phyloP scores from a whole-genome alignment of 768 basidiomycete species.

The Coprinellus aureogranulatus region DNA sequence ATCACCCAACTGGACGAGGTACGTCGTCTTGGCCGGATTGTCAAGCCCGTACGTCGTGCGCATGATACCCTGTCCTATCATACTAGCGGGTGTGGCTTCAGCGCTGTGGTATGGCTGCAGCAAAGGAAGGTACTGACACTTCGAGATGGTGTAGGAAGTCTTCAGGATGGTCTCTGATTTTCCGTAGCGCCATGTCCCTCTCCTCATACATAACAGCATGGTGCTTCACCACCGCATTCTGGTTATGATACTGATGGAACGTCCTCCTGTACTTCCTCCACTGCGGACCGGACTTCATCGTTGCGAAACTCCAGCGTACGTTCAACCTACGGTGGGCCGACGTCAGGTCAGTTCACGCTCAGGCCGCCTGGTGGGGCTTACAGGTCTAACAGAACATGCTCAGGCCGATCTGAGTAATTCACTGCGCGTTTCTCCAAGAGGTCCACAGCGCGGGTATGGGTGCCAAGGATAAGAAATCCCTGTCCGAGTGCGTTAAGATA shows the following conservation, averaged over 20 bases:
- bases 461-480: conserved; percentile 8
- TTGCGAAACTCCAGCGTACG: background rate
- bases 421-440: conserved; percentile 6
- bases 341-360: background rate
- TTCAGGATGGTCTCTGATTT: background rate
- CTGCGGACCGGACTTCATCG: conserved; percentile 18
- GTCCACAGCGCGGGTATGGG: background rate
- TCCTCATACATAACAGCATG: conserved; percentile 12
- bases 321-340: conserved; percentile 3
- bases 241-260: conserved; percentile 24
- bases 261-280: conserved; percentile 24
- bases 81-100: too few species aligned
- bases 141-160: background rate
- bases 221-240: conserved; percentile 11
- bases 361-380: background rate
- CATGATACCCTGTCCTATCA: background rate
- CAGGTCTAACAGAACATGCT: conserved; percentile 2
- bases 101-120: background rate
- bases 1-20: background rate
- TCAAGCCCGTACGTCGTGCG: background rate
- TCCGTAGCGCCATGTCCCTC: background rate
- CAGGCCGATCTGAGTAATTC: conserved; percentile 9
- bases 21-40: background rate
- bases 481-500: conserved; percentile 14
- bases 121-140: background rate